These are phyloP conservation scores for Acacia crassicarpa DNA, from an alignment of 306 rosid genomes.

Conservation along the genomic window DNA sequence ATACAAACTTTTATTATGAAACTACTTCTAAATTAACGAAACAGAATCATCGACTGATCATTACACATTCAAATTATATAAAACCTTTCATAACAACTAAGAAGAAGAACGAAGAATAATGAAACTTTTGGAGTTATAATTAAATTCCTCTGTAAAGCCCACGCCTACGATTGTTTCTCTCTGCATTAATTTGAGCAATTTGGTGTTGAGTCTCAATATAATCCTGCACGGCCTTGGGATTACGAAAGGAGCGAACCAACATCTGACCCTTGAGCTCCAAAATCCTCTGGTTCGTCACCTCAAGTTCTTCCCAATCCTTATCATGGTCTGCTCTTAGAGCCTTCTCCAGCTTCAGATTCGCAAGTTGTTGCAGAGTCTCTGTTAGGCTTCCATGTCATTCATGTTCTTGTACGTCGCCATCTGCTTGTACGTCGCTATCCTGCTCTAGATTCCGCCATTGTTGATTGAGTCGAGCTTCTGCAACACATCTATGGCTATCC, in stretches of 20 bases:
- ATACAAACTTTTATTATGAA: too few relatives aligned
- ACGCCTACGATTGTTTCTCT: background rate
- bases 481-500: slow-evolving; percentile 30
- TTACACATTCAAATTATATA: background rate
- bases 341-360: slow-evolving; percentile 31
- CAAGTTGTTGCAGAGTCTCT: slow-evolving; percentile 15
- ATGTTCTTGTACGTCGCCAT: slow-evolving; percentile 9
- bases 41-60: background rate
- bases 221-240: background rate
- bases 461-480: slow-evolving; percentile 17
- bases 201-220: background rate
- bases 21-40: background rate
- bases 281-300: background rate
- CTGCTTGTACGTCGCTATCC: slow-evolving; percentile 11
- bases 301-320: slow-evolving; percentile 27
- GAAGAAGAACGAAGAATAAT: too few relatives aligned
- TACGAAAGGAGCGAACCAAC: background rate
- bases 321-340: slow-evolving; percentile 1
- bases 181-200: background rate
- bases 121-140: background rate
- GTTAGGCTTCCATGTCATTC: slow-evolving; percentile 16
- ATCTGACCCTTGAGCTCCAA: slow-evolving; percentile 18
- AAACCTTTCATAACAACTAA: background rate
- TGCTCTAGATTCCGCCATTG: slow-evolving; percentile 24
- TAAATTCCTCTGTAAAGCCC: background rate